Percentiles rank a stretch among this genome's conserved stretches.
Evolutionary conservation across 352 stramenopile species (phyloP).

Genomic region (Peronosclerospora sorghi): DNA sequence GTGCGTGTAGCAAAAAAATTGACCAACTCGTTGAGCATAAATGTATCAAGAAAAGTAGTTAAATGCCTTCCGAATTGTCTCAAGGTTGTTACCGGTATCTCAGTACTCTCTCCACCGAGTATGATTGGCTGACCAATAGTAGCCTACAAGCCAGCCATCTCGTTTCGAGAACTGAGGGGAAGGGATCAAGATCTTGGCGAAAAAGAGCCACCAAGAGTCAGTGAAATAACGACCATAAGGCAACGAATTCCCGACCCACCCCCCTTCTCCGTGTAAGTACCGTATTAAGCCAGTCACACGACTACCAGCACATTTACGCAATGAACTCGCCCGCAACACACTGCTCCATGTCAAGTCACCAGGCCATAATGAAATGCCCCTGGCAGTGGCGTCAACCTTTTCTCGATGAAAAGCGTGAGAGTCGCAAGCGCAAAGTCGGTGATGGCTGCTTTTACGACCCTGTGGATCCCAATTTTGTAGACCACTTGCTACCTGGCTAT

Average conservation of each 20-base stretch:
- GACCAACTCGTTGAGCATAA: no score
- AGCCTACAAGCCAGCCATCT: slow-evolving; percentile 18
- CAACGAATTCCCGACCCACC: not conserved
- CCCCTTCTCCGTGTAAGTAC: slow-evolving; percentile 1
- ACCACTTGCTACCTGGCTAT: slow-evolving; percentile 67
- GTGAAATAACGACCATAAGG: slow-evolving; percentile 9
- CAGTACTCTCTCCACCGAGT: not conserved
- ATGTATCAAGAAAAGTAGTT: no score
- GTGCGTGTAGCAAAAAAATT: no score
- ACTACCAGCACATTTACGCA: not conserved
- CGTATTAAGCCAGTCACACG: slow-evolving; percentile 3
- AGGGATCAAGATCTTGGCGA: slow-evolving; percentile 22
- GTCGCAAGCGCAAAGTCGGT: slow-evolving; percentile 74
- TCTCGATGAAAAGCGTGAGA: slow-evolving; percentile 71
- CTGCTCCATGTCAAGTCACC: slow-evolving; percentile 43
- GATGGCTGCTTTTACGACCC: slow-evolving; percentile 80
- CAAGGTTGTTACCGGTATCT: not conserved
- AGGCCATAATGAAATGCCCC: slow-evolving; percentile 82
- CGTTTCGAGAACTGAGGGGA: slow-evolving; percentile 23
- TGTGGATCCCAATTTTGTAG: slow-evolving; percentile 77
- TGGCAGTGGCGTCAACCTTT: slow-evolving; percentile 83
- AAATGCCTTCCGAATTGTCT: not conserved
- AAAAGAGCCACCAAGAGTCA: slow-evolving; percentile 25
- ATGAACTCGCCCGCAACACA: slow-evolving; percentile 48
- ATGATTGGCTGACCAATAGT: slow-evolving; percentile 7